Percentiles rank a stretch among this genome's conserved stretches.
These are phyloP conservation scores for Aspergillus sp. DNA, from an alignment of 2,329 filamentous ascomycete genomes.

Conservation along the genomic window DNA sequence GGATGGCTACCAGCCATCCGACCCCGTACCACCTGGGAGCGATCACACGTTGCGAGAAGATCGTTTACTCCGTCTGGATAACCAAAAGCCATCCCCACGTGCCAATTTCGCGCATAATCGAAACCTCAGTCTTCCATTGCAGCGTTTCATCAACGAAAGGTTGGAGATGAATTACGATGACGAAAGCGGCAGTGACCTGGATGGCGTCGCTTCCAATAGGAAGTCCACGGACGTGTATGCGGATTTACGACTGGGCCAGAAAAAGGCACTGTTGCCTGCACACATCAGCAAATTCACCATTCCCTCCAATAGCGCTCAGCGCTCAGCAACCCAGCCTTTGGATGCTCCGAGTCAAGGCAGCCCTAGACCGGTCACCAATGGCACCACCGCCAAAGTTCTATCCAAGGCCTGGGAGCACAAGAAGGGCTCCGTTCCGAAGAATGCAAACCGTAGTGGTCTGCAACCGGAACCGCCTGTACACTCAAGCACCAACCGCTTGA, in stretches of 20 bases:
- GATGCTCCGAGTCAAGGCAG: constrained; percentile 18
- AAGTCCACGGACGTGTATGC: constrained; percentile 27
- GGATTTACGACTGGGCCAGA: constrained; percentile 20
- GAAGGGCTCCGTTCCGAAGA: constrained; percentile 20
- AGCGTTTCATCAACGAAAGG: constrained; percentile 44
- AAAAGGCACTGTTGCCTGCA: constrained; percentile 11
- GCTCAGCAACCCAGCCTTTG: constrained; percentile 15
- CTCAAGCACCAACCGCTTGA: constrained; percentile 28
- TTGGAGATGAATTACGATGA: constrained; percentile 31
- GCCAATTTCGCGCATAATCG: constrained; percentile 32
- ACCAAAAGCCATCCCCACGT: constrained; percentile 25
- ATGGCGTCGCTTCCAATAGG: constrained; percentile 11
- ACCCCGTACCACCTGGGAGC: constrained; percentile 21
- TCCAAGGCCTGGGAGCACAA: constrained; percentile 21
- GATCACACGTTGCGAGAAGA: constrained; percentile 36
- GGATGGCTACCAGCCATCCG: constrained; percentile 20
- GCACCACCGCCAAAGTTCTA: neutral
- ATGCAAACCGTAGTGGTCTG: constrained; percentile 20
- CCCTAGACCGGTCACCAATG: constrained; percentile 15
- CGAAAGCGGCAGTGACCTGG: constrained; percentile 17
- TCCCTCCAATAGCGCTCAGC: constrained; percentile 10
- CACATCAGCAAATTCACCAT: constrained; percentile 18
- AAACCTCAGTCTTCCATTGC: constrained; percentile 40
- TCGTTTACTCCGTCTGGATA: constrained; percentile 32
- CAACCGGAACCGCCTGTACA: constrained; percentile 22